phyloP scores from a whole-genome alignment of 2,329 filamentous ascomycete species.

The Neonectria sp. region DNA sequence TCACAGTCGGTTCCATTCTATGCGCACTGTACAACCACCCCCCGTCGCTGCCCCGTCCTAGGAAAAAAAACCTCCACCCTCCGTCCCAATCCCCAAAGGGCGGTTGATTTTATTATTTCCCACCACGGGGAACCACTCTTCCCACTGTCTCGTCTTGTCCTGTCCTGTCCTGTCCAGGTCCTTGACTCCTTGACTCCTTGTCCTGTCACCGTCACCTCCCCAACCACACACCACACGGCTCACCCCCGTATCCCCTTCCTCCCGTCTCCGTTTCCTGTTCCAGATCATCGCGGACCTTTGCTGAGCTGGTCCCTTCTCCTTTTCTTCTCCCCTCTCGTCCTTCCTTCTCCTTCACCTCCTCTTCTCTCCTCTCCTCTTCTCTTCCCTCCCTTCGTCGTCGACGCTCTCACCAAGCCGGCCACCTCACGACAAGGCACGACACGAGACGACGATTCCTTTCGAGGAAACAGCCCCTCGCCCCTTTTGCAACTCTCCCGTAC shows the following conservation, averaged over 20 bases:
- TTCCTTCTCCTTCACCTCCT: slow-evolving; percentile 33
- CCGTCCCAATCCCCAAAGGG: slow-evolving; percentile 24
- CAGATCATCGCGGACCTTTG: slow-evolving; percentile 46
- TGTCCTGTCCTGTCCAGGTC: slow-evolving; percentile 1
- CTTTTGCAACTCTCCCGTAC: slow-evolving; percentile 8
- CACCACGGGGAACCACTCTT: slow-evolving; percentile 43
- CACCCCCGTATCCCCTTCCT: slow-evolving; percentile 44
- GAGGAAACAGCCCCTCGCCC: neutral
- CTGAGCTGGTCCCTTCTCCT: slow-evolving; percentile 35
- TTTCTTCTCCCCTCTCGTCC: slow-evolving; percentile 33
- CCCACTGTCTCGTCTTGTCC: slow-evolving; percentile 21
- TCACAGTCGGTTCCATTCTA: slow-evolving; percentile 13
- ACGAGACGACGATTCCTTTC: slow-evolving; percentile 23
- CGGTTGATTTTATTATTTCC: slow-evolving; percentile 35
- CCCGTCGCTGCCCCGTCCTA: slow-evolving; percentile 14
- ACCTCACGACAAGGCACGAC: slow-evolving; percentile 21
- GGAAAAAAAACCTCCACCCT: slow-evolving; percentile 44
- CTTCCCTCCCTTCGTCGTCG: slow-evolving; percentile 28
- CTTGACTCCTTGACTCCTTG: slow-evolving; percentile 14
- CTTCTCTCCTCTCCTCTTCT: slow-evolving; percentile 31
- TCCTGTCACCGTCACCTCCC: slow-evolving; percentile 21
- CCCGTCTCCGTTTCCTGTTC: slow-evolving; percentile 42
- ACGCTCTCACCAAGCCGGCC: slow-evolving; percentile 14
- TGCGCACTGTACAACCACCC: slow-evolving; percentile 16
- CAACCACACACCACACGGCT: slow-evolving; percentile 39